Evolutionary conservation across 2,329 filamentous ascomycete genomes (phyloP), one percentile per base, ranked within the genome.

Genomic region (Cladosporium colombiae): DNA sequence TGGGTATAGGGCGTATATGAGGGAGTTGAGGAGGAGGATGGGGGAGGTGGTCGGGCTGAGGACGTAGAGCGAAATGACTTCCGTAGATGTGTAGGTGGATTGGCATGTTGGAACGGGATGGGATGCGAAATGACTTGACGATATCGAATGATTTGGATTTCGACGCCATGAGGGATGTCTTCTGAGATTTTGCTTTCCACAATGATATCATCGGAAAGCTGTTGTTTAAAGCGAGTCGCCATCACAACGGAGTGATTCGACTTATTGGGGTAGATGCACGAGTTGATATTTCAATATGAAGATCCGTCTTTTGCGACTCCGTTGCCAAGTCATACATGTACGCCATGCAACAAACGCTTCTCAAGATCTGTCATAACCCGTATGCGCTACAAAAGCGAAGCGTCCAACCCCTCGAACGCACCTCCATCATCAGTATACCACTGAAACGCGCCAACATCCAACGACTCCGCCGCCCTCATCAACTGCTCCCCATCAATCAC

Each of bases 391-490:
- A 63, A 33, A 35, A 63, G 27, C 23, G 50, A 56, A 23, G 61
- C 61, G 49, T 63, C 61, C 49, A 63, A 21, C 5, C 61, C 61
- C 50, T 63, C 61, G 33, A 63, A 56, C 6, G 49, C 49, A 18
- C 23, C 25, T n/a, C 29, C 31, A 31, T 53, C 35, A 14, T 56
- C 61, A 31, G 50, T 46, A 40, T 63, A 63, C 61, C 61, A 63
- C 61, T 63, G 61, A 16, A 63, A 63, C 23, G 61, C 61, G 8
- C 55, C 61, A 35, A 63, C 16, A 46, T 63, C 98, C 49, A 93
- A 92, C 58, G 95, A 99, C 81, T 96, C 95, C 79, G 95, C 99
- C 79, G 86, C 99, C 68, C 88, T 97, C 61, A 63, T 44, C 61
- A 63, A 46, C 35, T 63, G 61, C 23, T 63, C 61, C n/a, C 61